phyloP scores from a whole-genome alignment of 1,139 yeast genomes.

The Candida sojae region DNA sequence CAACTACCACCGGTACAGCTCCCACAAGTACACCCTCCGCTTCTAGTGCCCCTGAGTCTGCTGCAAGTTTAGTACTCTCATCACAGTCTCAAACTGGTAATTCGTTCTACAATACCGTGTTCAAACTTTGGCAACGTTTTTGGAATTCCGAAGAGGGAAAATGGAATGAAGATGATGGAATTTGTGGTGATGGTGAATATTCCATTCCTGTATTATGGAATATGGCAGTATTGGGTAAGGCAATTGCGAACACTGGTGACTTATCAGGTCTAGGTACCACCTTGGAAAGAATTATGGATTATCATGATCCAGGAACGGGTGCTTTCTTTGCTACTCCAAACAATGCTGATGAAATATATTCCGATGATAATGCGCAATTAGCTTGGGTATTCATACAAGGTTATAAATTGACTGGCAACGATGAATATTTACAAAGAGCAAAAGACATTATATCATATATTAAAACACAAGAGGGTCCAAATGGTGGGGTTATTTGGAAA shows the following conservation, averaged over 20 bases:
- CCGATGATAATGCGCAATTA: conserved; percentile 38
- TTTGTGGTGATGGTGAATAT: conserved; percentile 14
- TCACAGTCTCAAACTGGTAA: conserved; percentile 6
- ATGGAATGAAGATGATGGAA: conserved; percentile 21
- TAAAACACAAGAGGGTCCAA: conserved; percentile 18
- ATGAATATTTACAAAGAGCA: conserved; percentile 17
- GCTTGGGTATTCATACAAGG: conserved; percentile 34
- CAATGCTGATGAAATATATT: conserved; percentile 30
- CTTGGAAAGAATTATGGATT: conserved; percentile 18
- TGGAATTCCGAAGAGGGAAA: conserved; percentile 18
- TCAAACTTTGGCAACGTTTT: conserved; percentile 23
- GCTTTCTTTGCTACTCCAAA: conserved; percentile 37
- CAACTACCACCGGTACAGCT: conserved; percentile 4
- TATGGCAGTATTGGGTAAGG: conserved; percentile 29
- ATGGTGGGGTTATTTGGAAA: conserved; percentile 37
- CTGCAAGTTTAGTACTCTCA: conserved; percentile 3
- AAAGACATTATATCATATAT: conserved; percentile 16
- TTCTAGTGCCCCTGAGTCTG: conserved; percentile 5
- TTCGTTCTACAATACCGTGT: conserved; percentile 12
- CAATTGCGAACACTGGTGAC: conserved; percentile 18
- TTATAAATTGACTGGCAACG: conserved; percentile 17
- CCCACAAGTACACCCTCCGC: background rate
- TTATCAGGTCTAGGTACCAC: conserved; percentile 14
- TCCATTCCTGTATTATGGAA: conserved; percentile 24
- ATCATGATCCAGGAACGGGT: conserved; percentile 21